Evolutionary conservation across 2,329 filamentous ascomycete genomes (phyloP).

Genomic region (Sclerotiophoma versabilis): DNA sequence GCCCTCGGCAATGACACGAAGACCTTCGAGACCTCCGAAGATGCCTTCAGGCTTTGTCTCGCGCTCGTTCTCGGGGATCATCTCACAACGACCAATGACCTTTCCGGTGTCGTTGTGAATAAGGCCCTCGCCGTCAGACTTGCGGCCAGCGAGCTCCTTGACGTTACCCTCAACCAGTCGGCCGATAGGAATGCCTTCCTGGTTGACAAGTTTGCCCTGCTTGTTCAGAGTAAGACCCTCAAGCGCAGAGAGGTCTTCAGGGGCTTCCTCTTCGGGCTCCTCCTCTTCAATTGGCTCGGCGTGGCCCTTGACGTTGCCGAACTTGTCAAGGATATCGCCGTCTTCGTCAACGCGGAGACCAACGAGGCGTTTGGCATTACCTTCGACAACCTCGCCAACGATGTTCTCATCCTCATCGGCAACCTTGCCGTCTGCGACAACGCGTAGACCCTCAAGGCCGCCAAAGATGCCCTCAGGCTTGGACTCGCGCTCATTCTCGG

Average conservation of each 20-base stretch:
- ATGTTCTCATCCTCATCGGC: slow-evolving; percentile 60
- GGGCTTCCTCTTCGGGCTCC: slow-evolving; percentile 48
- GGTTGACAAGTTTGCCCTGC: slow-evolving; percentile 58
- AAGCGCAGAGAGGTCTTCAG: slow-evolving; percentile 55
- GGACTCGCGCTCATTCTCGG: slow-evolving; percentile 66
- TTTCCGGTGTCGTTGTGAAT: slow-evolving; percentile 76
- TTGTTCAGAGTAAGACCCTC: slow-evolving; percentile 59
- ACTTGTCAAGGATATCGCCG: slow-evolving; percentile 68
- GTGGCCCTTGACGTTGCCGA: slow-evolving; percentile 67
- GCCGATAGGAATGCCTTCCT: slow-evolving; percentile 61
- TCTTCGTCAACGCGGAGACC: slow-evolving; percentile 68
- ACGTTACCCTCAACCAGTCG: slow-evolving; percentile 72
- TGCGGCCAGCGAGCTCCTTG: slow-evolving; percentile 69
- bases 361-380: slow-evolving; percentile 65
- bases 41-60: slow-evolving; percentile 59
- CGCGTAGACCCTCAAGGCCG: slow-evolving; percentile 57
- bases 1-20: slow-evolving; percentile 57
- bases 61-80: slow-evolving; percentile 71
- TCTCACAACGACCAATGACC: slow-evolving; percentile 70
- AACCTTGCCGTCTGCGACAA: slow-evolving; percentile 57
- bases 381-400: slow-evolving; percentile 63
- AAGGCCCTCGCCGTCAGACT: slow-evolving; percentile 75
- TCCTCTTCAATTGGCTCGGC: slow-evolving; percentile 63
- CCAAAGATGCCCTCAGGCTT: slow-evolving; percentile 60
- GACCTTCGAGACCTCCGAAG: slow-evolving; percentile 58